These are phyloP conservation scores for Trichoderma oligosporum DNA, from an alignment of 2,329 filamentous ascomycete species.

Conservation along the genomic window DNA sequence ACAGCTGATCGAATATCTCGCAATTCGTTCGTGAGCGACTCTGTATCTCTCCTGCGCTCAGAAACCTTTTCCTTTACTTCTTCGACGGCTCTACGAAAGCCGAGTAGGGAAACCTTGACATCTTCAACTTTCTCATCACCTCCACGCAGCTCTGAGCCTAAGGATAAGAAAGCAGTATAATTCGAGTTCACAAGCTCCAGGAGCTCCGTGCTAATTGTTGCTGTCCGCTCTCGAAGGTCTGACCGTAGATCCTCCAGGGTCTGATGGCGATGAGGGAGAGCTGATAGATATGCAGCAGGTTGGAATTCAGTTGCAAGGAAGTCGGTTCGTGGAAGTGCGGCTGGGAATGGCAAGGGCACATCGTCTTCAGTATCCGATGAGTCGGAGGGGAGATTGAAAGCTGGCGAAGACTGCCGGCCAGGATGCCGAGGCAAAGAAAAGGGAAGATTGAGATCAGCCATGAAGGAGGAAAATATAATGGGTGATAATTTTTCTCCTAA, in stretches of 20 bases:
- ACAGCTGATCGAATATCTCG: constrained; percentile 60
- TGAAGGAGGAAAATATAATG: constrained; percentile 4
- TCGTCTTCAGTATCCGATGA: constrained; percentile 51
- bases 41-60: constrained; percentile 60
- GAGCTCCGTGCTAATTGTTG: constrained; percentile 77
- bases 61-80: constrained; percentile 65
- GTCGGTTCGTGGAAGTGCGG: constrained; percentile 74
- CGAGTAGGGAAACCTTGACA: constrained; percentile 79
- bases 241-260: constrained; percentile 88
- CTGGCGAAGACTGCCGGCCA: constrained; percentile 26
- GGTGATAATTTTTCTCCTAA: background rate
- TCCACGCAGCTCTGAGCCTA: constrained; percentile 76
- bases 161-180: constrained; percentile 82
- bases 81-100: constrained; percentile 78
- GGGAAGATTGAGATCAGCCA: constrained; percentile 29
- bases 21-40: constrained; percentile 61
- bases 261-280: constrained; percentile 82
- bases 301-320: constrained; percentile 78
- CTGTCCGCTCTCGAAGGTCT: constrained; percentile 77
- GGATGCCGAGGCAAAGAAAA: constrained; percentile 28
- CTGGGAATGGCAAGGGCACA: constrained; percentile 79
- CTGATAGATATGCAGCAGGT: constrained; percentile 74
- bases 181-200: constrained; percentile 94
- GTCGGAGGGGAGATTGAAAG: constrained; percentile 42
- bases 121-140: constrained; percentile 92